Percentiles rank a stretch among this genome's conserved stretches.
Evolutionary conservation across 768 basidiomycete genomes (phyloP).

Genomic region (Lyophyllum atratum): DNA sequence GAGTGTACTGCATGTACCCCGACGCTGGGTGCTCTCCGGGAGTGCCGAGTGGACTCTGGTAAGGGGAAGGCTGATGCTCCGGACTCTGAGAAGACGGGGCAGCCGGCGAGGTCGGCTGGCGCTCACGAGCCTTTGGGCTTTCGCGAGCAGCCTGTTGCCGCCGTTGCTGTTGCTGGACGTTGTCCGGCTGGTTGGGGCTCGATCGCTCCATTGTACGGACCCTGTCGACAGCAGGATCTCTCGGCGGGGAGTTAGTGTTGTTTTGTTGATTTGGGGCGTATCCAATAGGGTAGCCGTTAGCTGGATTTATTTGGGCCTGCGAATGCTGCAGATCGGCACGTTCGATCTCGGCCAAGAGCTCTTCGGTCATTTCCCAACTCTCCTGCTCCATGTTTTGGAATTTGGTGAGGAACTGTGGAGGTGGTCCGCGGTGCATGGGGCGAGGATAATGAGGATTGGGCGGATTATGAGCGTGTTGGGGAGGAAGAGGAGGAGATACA

Average conservation of each 20-base stretch:
- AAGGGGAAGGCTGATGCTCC: constrained; percentile 54
- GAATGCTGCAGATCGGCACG: constrained; percentile 66
- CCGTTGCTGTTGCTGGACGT: constrained; percentile 32
- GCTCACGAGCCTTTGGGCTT: constrained; percentile 46
- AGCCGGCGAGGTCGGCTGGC: constrained; percentile 43
- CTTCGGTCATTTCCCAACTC: constrained; percentile 68
- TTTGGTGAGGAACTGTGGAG: constrained; percentile 57
- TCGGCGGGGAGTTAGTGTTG: constrained; percentile 50
- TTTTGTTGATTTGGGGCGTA: constrained; percentile 29
- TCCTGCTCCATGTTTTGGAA: constrained; percentile 53
- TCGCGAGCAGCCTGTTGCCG: constrained; percentile 46
- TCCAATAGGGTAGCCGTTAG: constrained; percentile 30
- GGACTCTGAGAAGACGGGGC: constrained; percentile 44
- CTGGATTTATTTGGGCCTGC: constrained; percentile 42
- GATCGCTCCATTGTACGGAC: constrained; percentile 51
- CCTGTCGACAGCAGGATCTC: constrained; percentile 57
- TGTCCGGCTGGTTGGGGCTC: constrained; percentile 57
- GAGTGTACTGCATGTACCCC: constrained; percentile 51
- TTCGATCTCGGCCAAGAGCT: constrained; percentile 72
- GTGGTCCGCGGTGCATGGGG: constrained; percentile 56
- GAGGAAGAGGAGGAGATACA: constrained; percentile 33
- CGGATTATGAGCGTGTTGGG: constrained; percentile 31
- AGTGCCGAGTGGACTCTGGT: constrained; percentile 48
- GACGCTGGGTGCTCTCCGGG: constrained; percentile 45
- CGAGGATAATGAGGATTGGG: constrained; percentile 60